phyloP scores from a whole-genome alignment of 208 protist species.

The Herpetomonas muscarum region DNA sequence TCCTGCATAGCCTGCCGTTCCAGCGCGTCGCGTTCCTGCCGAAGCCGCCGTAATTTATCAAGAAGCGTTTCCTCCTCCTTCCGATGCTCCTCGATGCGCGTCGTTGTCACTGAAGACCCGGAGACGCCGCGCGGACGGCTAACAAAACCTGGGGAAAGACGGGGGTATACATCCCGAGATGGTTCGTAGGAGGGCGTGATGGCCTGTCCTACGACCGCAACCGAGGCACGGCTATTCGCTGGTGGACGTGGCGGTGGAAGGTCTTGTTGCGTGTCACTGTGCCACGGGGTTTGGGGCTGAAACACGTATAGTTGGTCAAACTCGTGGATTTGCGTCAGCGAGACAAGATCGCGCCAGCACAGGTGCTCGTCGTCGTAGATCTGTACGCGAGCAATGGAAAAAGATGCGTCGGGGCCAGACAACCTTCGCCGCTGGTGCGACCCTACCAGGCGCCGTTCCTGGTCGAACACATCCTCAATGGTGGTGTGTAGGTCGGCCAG shows the following conservation, averaged over 20 bases:
- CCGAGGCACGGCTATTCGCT: conserved; percentile 12
- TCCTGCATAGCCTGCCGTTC: conserved; percentile 35
- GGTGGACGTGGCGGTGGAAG: conserved; percentile 64
- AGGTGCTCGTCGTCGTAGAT: conserved; percentile 68
- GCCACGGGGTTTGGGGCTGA: conserved; percentile 56
- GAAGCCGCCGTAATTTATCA: conserved; percentile 26
- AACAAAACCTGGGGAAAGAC: no score
- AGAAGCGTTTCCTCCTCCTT: conserved; percentile 32
- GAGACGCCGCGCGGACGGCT: neutral
- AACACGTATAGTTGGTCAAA: conserved; percentile 86
- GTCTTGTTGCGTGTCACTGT: conserved; percentile 65
- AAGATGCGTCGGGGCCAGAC: conserved; percentile 5
- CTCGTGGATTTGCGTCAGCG: conserved; percentile 59
- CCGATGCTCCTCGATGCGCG: conserved; percentile 41
- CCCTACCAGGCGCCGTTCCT: conserved; percentile 19
- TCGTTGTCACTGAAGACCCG: conserved; percentile 15
- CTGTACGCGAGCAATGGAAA: conserved; percentile 39
- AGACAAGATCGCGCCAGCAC: conserved; percentile 53
- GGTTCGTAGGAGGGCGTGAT: no score
- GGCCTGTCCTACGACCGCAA: neutral
- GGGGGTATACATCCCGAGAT: no score
- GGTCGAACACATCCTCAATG: conserved; percentile 31
- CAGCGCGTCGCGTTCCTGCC: conserved; percentile 36
- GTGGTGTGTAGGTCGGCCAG: conserved; percentile 33
- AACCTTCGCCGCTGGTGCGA: neutral